Base-by-base conservation (phyloP, 1,139 yeast genomes). In the Pneumocystis wakefieldiae region DNA sequence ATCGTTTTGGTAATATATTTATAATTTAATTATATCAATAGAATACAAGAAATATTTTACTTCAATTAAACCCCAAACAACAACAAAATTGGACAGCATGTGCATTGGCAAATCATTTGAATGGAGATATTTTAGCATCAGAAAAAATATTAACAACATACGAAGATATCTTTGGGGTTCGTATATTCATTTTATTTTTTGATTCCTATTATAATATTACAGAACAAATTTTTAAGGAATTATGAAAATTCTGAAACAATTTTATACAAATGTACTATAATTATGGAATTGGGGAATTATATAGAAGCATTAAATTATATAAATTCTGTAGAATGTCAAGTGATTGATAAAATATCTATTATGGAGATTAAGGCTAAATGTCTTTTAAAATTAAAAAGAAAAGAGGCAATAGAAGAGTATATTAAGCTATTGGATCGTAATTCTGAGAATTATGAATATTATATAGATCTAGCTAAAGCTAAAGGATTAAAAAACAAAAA, bases 81-180 rank as follows among this genome's bases (percentile, higher is more conserved):
- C 81, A 97, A 68, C 92, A 94, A 68, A 86, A 89, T 71, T 94
- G 97, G 97, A 87, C 96, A 1, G 86, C 87, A 0, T 78, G 87
- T 64, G 97, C 96, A 0, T 79, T 88, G 57, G 96, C 97, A 0
- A 89, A 87, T 71, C 89, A 87, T 73, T 78, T 91, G 71, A 82
- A 81, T 71, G 80, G 81, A 36, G 89, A 91, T 71, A 81, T 78
- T 70, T 76, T 76, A 41, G 82, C 81, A 17, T 94, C 96, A 2
- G 84, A 85, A 65, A 80, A 82, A 63, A 86, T 94, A 2, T 79
- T 91, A 69, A 73, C 81, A 37, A 84, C 86, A 69, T 88, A 88
- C 69, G 96, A 90, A 71, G 83, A 80, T 24, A 77, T 89, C 48
- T 83, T 88, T 58, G 81, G 79, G 69, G 91, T 63, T 17, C 42